Evolutionary conservation across 768 basidiomycete species (phyloP), one percentile per base, ranked within the genome.

Genomic region (Mycena latifolia): DNA sequence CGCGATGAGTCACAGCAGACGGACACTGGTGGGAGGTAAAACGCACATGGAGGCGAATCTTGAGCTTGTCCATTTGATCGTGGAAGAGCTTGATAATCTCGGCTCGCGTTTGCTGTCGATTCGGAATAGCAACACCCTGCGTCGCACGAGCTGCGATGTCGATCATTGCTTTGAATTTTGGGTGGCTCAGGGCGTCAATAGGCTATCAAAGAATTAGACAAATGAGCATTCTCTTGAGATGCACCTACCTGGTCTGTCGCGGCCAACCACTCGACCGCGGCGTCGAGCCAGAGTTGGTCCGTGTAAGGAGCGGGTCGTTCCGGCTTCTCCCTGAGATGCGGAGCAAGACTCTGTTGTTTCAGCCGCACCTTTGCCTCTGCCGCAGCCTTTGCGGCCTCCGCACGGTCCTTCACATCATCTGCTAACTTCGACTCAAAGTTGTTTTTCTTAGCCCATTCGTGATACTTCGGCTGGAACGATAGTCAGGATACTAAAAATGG

Each of bases 101-200:
- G 9, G 61, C 27, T 2, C 73, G 72, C 0, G 73, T 73, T 3
- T 57, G 39, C 53, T 78, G 77, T 0, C 72, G 52, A 7, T 48
- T 45, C 0, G 75, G 80, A 2, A 81, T 71, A 8, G 63, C 70
- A n/a, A 79, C 71, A 0, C 77, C 74, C 29, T 69, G 52, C 1
- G 69, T 76, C 1, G 80, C 81, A 5, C 66, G 64, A 10, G 80
- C 59, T 1, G 78, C 76, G 20, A 78, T 63, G 14, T 77, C 24
- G 46, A 78, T 76, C 33, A 54, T 54, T 7, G 25, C 52, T 6
- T 14, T 35, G 24, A 54, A 54, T 31, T 54, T 39, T 4, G 52
- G 52, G 31, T 54, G 52, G 2, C 25, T 20, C 12, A 50, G 28
- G 3, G 48, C 48, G 8, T 11, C 48, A 18, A 50, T 15, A 20